Conservation (phyloP, 345 rosid genomes). For the Kernera saxatilis region DNA sequence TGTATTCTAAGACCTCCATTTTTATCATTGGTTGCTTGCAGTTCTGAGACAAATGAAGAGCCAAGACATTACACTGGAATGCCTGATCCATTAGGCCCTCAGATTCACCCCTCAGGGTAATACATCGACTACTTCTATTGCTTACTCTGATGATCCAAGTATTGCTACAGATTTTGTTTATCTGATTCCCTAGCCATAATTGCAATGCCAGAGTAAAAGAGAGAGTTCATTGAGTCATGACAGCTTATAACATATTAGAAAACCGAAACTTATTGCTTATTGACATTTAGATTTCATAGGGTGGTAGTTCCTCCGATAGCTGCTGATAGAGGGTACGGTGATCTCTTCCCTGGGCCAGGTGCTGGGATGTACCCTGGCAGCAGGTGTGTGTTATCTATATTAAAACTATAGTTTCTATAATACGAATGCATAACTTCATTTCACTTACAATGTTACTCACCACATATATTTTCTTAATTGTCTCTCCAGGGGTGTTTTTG, state of each 20-base stretch:
- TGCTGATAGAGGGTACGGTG: constrained; percentile 33
- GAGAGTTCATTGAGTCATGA: not conserved
- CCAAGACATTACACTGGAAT: constrained; percentile 11
- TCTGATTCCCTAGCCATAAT: not conserved
- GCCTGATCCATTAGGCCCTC: constrained; percentile 42
- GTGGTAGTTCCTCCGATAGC: constrained; percentile 45
- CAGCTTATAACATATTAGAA: not conserved
- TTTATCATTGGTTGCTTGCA: constrained; percentile 27
- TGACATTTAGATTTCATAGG: constrained; percentile 33
- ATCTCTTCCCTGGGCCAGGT: constrained; percentile 63
- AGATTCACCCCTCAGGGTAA: constrained; percentile 59
- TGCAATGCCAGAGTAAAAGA: not conserved
- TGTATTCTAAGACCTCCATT: not conserved
- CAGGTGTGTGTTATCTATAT: constrained; percentile 37
- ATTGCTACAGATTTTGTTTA: not conserved
- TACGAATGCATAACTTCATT: not conserved
- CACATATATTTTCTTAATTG: not conserved
- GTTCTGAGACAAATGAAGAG: constrained; percentile 35
- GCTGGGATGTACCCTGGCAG: constrained; percentile 71
- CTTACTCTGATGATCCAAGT: not conserved
- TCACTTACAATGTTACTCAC: not conserved
- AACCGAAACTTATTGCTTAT: not conserved
- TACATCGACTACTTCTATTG: not conserved
- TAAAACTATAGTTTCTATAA: not conserved
- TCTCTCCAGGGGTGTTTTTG: constrained; percentile 49